These are phyloP conservation scores for Citrus reticulata DNA, from an alignment of 345 rosid genomes.

Conservation along the genomic window DNA sequence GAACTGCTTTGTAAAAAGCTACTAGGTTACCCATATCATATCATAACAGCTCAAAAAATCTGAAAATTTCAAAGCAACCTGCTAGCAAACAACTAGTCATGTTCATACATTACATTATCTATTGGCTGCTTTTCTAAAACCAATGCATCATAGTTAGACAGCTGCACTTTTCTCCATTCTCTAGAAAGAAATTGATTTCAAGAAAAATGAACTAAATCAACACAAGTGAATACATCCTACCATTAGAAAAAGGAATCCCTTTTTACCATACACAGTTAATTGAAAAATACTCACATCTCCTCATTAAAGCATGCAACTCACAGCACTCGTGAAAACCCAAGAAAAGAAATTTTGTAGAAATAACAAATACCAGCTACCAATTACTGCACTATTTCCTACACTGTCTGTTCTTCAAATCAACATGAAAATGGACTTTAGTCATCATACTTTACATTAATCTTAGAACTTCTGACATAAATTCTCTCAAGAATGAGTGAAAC, in stretches of 20 bases:
- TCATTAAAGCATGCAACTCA: neutral
- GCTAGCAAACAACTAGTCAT: neutral
- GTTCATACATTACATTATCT: neutral
- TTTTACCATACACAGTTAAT: neutral
- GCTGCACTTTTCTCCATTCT: neutral
- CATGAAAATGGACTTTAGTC: neutral
- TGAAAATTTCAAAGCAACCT: neutral
- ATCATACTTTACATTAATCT: neutral
- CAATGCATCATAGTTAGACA: neutral
- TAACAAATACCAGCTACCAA: no score
- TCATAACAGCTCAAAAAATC: neutral
- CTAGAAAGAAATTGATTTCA: neutral
- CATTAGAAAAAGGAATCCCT: neutral
- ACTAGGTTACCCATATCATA: neutral
- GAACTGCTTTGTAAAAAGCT: neutral
- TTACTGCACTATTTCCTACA: neutral
- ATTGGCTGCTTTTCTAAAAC: neutral
- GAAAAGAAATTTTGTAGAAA: neutral
- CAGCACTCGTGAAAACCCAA: neutral
- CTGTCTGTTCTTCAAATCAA: neutral
- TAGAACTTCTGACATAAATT: neutral
- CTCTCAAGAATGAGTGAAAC: neutral
- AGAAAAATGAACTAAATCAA: neutral
- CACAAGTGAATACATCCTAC: neutral
- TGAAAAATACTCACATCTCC: neutral